Evolutionary conservation across 2,329 filamentous ascomycete species (phyloP), one percentile per base, ranked within the genome.

Genomic region (Fusarium sororula): DNA sequence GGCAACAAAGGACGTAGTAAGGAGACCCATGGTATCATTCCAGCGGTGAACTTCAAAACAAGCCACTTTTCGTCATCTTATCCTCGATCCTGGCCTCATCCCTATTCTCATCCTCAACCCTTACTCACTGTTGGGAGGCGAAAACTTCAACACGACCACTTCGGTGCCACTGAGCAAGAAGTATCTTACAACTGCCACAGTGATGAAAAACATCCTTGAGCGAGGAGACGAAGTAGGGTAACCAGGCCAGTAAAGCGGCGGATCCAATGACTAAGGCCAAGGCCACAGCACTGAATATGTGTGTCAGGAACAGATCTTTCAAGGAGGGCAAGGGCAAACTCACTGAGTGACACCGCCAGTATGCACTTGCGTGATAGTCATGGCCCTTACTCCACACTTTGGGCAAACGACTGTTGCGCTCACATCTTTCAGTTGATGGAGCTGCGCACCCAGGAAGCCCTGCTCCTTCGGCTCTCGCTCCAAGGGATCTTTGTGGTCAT

Each of bases 191-290:
- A 20, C 74, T 71, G 18, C 70, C 61, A 35, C 77, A 78, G 17
- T 57, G 42, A 60, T 78, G 77, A n/a, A 72, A 51, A 8, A 76
- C 75, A 57, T 78, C 72, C 45, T 78, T 78, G 15, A 75, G 47
- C 1, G 47, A 58, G 15, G 30, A 17, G 61, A 78, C 72, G 38
- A 41, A 65, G 41, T 77, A 78, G 0, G 77, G 74, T 4, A 51
- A 0, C 26, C 26, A 48, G 10, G 20, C 9, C 26, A 48, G 26
- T 12, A 15, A 12, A 48, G 11, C 3, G 26, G 18, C 18, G 24
- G n/a, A 18, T 1, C 6, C 0, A 7, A 48, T 0, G 20, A 2
- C 4, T 15, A 17, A 1, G 26, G 1, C 0, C 26, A 10, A 10
- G 26, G 45, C 45, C 9, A 7, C 3, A 22, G 3, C 6, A 22